phyloP scores from a whole-genome alignment of 495 filamentous ascomycete genomes.

The Penicillium ochrochloron region DNA sequence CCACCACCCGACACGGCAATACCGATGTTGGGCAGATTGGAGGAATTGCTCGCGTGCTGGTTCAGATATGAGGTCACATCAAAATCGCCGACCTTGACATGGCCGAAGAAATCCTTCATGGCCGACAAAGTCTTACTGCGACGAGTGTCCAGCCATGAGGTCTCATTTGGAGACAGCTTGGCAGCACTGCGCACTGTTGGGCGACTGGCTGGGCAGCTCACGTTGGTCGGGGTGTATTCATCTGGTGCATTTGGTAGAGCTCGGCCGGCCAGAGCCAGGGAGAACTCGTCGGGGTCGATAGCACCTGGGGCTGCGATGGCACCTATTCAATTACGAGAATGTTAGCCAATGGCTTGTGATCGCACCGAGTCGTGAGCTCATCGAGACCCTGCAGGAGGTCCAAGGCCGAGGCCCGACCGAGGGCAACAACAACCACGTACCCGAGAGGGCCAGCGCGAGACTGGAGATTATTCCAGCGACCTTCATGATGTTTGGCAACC shows the following conservation, averaged over 20 bases:
- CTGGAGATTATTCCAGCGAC: constrained; percentile 23
- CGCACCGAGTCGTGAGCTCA: neutral
- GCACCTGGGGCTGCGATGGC: constrained; percentile 25
- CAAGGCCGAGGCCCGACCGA: constrained; percentile 11
- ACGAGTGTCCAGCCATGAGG: constrained; percentile 63
- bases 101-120: constrained; percentile 73
- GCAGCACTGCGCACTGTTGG: constrained; percentile 60
- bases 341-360: neutral
- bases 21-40: constrained; percentile 65
- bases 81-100: constrained; percentile 75
- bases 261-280: constrained; percentile 25
- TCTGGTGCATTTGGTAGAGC: constrained; percentile 54
- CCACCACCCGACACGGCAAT: constrained; percentile 68
- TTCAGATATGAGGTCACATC: constrained; percentile 75
- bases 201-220: constrained; percentile 46
- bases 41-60: constrained; percentile 56
- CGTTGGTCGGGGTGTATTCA: constrained; percentile 49
- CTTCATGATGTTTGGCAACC: constrained; percentile 30
- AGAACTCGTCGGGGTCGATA: constrained; percentile 17
- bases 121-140: constrained; percentile 62
- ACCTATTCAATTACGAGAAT: constrained; percentile 13
- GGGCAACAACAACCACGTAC: constrained; percentile 23
- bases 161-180: constrained; percentile 68
- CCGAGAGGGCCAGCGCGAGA: constrained; percentile 38
- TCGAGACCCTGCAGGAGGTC: constrained; percentile 1